Conservation (phyloP, 257 asterid species). For the Linaria vulgaris region DNA sequence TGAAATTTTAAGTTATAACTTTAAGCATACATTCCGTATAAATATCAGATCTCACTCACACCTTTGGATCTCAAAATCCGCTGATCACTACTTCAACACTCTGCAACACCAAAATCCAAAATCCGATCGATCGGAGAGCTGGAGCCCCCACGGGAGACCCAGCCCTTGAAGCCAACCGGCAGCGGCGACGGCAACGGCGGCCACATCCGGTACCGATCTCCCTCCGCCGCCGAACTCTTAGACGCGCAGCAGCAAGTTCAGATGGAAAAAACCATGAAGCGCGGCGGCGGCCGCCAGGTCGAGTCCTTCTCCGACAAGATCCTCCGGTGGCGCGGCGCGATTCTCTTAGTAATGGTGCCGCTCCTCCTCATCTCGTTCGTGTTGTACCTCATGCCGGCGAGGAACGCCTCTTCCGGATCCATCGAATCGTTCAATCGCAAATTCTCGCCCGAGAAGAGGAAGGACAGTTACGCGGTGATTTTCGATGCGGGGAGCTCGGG, state of each 20-base stretch:
- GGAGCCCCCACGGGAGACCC: slow-evolving; percentile 49
- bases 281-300: slow-evolving; percentile 39
- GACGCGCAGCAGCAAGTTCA: slow-evolving; percentile 63
- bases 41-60: background rate
- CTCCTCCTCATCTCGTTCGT: slow-evolving; percentile 45
- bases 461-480: slow-evolving; percentile 60
- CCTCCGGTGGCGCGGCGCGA: slow-evolving; percentile 63
- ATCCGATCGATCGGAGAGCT: slow-evolving; percentile 36
- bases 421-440: slow-evolving; percentile 30
- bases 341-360: slow-evolving; percentile 70
- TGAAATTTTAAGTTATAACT: too few relatives aligned
- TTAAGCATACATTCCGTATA: too few relatives aligned
- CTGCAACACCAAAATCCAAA: too few relatives aligned
- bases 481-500: slow-evolving; percentile 97
- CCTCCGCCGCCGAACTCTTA: slow-evolving; percentile 84
- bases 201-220: slow-evolving; percentile 93
- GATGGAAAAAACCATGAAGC: slow-evolving; percentile 72
- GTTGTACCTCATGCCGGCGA: slow-evolving; percentile 42
- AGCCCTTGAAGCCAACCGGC: slow-evolving; percentile 45
- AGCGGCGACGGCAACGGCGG: slow-evolving; percentile 33
- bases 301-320: slow-evolving; percentile 62
- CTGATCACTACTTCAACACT: too few relatives aligned
- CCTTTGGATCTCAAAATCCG: too few relatives aligned
- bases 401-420: slow-evolving; percentile 34
- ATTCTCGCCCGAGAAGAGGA: slow-evolving; percentile 42